phyloP scores from a whole-genome alignment of 306 rosid species.

The Trifolium dubium region DNA sequence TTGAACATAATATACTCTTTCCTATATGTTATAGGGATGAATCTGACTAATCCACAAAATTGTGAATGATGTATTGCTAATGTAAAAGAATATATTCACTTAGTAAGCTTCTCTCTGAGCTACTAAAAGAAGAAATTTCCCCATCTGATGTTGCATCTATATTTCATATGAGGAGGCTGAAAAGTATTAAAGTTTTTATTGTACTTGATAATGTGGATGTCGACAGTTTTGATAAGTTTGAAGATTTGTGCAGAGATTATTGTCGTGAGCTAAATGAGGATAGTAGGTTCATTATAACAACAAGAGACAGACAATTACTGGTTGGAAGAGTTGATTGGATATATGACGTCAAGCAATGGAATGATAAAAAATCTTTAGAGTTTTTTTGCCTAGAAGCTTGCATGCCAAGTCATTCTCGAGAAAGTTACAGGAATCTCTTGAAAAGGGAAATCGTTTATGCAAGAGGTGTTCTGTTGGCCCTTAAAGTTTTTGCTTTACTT shows the following conservation, averaged over 20 bases:
- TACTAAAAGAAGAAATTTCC: constrained; percentile 2
- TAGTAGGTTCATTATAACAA: constrained; percentile 37
- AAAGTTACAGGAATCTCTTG: not conserved
- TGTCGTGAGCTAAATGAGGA: rapidly evolving
- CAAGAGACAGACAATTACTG: constrained; percentile 6
- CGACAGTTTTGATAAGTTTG: not conserved
- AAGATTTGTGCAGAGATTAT: not conserved
- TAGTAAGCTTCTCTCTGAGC: constrained; percentile 18
- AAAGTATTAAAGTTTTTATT: constrained; percentile 10
- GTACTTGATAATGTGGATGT: constrained; percentile 41
- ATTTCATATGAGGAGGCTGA: constrained; percentile 1
- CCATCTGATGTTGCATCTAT: not conserved
- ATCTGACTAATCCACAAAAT: not conserved
- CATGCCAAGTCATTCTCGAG: not conserved
- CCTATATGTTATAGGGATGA: not conserved
- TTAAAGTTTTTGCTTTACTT: constrained; percentile 33
- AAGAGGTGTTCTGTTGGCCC: constrained; percentile 31
- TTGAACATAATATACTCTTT: no score
- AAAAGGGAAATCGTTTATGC: constrained; percentile 15
- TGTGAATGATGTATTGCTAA: not conserved
- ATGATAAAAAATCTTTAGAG: not conserved
- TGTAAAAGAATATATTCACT: constrained; percentile 8
- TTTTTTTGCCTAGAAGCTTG: constrained; percentile 33
- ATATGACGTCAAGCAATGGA: not conserved
- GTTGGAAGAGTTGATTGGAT: not conserved